Percentiles rank a stretch among this genome's conserved stretches.
Conservation (phyloP, 495 filamentous ascomycete species). For the Ascobolus immersus region DNA sequence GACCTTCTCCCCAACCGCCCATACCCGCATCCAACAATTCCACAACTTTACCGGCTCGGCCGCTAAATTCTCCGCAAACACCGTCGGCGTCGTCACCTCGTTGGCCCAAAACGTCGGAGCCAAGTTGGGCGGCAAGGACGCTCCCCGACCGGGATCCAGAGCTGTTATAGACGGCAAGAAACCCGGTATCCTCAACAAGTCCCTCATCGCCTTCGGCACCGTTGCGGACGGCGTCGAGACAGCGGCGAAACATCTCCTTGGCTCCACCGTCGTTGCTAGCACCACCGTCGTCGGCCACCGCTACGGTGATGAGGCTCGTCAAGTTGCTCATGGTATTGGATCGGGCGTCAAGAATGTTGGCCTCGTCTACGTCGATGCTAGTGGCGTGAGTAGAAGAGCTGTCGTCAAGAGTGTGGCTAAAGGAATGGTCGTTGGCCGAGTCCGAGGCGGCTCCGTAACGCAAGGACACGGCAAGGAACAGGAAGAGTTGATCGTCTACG, state of each 20-base stretch:
- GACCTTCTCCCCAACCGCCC: constrained; percentile 66
- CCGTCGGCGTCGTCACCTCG: constrained; percentile 53
- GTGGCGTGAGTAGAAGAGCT: constrained; percentile 66
- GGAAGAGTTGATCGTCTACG: too few species aligned
- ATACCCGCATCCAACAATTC: constrained; percentile 61
- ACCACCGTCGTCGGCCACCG: constrained; percentile 57
- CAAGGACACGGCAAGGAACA: too few species aligned
- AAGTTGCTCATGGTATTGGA: constrained; percentile 42
- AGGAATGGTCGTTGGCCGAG: constrained; percentile 89
- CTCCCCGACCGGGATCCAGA: constrained; percentile 23
- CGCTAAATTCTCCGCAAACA: constrained; percentile 56
- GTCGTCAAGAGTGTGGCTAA: constrained; percentile 84
- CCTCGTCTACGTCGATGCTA: constrained; percentile 90
- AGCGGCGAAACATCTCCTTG: constrained; percentile 47
- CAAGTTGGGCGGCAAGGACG: constrained; percentile 32
- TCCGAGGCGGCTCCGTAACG: constrained; percentile 57
- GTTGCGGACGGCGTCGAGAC: constrained; percentile 82
- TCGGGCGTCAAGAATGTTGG: constrained; percentile 87
- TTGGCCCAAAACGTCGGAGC: constrained; percentile 78
- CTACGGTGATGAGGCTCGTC: constrained; percentile 63
- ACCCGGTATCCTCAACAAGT: constrained; percentile 81
- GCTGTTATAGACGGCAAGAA: too few species aligned
- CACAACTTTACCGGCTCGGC: constrained; percentile 53
- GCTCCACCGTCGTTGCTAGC: constrained; percentile 45
- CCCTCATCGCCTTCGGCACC: constrained; percentile 85